Evolutionary conservation across 2,329 filamentous ascomycete genomes (phyloP), one percentile per base, ranked within the genome.

Genomic region (Fusarium sp.): DNA sequence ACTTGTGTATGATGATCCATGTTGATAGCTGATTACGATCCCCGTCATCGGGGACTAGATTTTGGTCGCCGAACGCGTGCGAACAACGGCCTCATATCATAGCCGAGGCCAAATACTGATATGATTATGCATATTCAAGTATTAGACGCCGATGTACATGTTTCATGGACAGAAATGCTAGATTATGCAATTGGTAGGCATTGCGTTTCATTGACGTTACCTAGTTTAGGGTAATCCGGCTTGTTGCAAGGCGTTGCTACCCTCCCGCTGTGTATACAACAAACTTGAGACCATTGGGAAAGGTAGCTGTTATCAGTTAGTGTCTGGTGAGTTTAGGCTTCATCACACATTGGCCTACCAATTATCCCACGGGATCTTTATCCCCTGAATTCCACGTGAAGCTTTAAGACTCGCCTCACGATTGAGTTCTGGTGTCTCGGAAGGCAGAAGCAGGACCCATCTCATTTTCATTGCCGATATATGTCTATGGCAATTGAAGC

Each of bases 251-350:
- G n/a, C n/a, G n/a, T n/a, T 15, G 8, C 35, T 28, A n/a, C 20
- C 24, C 51, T 28, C 6, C 6, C 24, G 7, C 20, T 18, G 10
- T 22, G 2, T 10, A 5, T 18, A 15, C 2, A 54, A n/a, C 4
- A n/a, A 13, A 28, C 35, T n/a, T 17, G 14, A 13, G 3, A 13
- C 3, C 7, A n/a, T 31, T 15, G 8, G 20, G 51, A 10, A 41
- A 7, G 0, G 11, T 41, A 31, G 8, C 51, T 18, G 1, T 18
- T n/a, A 1, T n/a, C 1, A 55, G 35, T 4, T 31, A 55, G 20
- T n/a, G 17, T 4, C 3, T n/a, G 1, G 13, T 7, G 2, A 38
- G 5, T 12, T 0, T 5, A 26, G 4, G 7, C 1, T 8, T 17
- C 2, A 38, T 18, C 14, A 5, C 2, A 0, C 3, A 7, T 3